A percentile compares a stretch with the other conserved stretches of the same genome.
Conservation (phyloP, 1,139 yeast species). For the Lodderomyces orthopsilosis region DNA sequence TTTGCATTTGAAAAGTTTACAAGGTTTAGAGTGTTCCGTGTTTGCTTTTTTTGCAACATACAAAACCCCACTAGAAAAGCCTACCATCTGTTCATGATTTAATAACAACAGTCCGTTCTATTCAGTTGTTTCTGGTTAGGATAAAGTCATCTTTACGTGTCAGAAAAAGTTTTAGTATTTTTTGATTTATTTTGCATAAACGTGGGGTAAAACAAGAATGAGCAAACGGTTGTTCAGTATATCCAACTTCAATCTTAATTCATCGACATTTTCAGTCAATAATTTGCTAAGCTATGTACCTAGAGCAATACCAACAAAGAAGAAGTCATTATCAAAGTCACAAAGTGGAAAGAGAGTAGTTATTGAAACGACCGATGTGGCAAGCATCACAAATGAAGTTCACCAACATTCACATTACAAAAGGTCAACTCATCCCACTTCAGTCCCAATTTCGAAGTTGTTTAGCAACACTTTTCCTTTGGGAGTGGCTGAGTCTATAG, state of each 20-base stretch:
- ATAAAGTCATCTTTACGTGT: not conserved
- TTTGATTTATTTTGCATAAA: not conserved
- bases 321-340: conserved; percentile 1
- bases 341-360: not conserved
- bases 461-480: conserved; percentile 59
- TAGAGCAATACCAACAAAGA: not conserved
- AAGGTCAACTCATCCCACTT: conserved; percentile 60
- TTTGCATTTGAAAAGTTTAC: not conserved
- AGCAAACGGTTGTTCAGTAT: conserved; percentile 3
- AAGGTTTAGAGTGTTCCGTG: not conserved
- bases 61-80: not conserved
- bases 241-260: not conserved
- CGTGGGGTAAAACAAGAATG: conserved; percentile 1
- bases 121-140: not conserved
- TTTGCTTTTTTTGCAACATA: not conserved
- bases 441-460: conserved; percentile 54
- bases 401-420: conserved; percentile 22
- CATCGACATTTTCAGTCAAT: conserved; percentile 5
- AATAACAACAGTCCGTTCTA: not conserved
- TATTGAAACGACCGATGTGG: not conserved
- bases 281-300: conserved; percentile 2
- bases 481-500: conserved; percentile 46
- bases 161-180: not conserved
- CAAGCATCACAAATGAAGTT: not conserved
- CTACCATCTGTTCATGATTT: not conserved